Evolutionary conservation across 257 asterid species (phyloP).

Genomic region (Capsicum baccatum): DNA sequence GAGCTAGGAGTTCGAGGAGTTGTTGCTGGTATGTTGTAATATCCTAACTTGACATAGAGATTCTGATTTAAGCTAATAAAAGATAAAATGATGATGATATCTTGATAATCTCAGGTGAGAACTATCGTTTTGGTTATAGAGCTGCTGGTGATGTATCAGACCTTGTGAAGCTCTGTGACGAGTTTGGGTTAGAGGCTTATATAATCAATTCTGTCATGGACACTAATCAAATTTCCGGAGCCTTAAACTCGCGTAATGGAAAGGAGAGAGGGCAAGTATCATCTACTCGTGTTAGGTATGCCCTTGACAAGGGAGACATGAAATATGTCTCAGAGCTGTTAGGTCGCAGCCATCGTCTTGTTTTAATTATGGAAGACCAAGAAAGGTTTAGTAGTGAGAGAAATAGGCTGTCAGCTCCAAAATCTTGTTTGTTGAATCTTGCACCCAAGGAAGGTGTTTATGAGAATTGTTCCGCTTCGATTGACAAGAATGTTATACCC

Average conservation of each 20-base stretch:
- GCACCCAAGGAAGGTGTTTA: conserved; percentile 82
- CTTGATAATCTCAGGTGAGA: conserved; percentile 62
- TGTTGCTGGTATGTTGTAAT: conserved; percentile 71
- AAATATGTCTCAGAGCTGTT: conserved; percentile 75
- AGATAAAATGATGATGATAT: conserved; percentile 17
- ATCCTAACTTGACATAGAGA: conserved; percentile 23
- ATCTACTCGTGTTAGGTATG: conserved; percentile 88
- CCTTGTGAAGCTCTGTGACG: conserved; percentile 66
- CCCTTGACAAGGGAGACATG: conserved; percentile 84
- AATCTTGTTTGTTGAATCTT: conserved; percentile 85
- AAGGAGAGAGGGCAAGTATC: conserved; percentile 93
- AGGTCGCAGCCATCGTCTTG: conserved; percentile 86
- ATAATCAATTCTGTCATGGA: conserved; percentile 88
- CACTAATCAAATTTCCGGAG: conserved; percentile 51
- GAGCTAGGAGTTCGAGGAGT: conserved; percentile 90
- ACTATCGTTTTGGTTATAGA: conserved; percentile 89
- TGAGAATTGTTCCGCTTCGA: conserved; percentile 59
- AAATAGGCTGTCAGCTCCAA: conserved; percentile 57
- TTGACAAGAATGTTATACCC: conserved; percentile 49
- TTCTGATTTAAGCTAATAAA: conserved; percentile 23
- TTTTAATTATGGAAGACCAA: conserved; percentile 45
- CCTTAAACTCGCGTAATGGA: conserved; percentile 39
- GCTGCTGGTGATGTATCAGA: conserved; percentile 84
- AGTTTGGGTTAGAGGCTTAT: conserved; percentile 69
- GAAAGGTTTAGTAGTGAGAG: conserved; percentile 42